Evolutionary conservation across 139 green algal species (phyloP).

Genomic region (Bryopsis sp.): DNA sequence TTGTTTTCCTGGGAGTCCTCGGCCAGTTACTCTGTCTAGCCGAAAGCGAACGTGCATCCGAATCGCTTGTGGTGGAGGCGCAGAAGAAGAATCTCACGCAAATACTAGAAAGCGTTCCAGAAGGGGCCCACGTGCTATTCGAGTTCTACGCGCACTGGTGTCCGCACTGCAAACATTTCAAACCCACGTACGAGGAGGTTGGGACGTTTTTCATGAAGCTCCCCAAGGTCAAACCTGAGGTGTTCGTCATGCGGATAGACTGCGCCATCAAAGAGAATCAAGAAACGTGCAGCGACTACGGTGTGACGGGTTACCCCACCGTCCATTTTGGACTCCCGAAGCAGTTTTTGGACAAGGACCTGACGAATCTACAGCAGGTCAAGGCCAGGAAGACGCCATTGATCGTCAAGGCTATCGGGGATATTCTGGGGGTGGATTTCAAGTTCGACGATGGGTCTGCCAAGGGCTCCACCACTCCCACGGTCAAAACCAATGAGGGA

Average conservation of each 20-base stretch:
- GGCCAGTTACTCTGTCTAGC: too few relatives aligned
- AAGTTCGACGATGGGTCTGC: constrained; percentile 31
- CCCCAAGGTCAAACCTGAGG: constrained; percentile 20
- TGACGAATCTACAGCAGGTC: neutral
- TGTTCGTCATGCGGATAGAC: constrained; percentile 41
- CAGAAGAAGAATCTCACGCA: too few relatives aligned
- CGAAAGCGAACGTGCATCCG: too few relatives aligned
- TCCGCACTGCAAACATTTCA: constrained; percentile 39
- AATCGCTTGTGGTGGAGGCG: too few relatives aligned
- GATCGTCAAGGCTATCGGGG: neutral
- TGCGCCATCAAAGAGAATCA: constrained; percentile 36
- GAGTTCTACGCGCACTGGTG: constrained; percentile 41
- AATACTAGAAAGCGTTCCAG: too few relatives aligned
- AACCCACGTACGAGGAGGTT: constrained; percentile 46
- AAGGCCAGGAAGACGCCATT: neutral
- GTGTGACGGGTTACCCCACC: constrained; percentile 29
- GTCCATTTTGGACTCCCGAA: constrained; percentile 19
- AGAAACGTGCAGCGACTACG: constrained; percentile 28
- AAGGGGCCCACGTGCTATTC: constrained; percentile 14
- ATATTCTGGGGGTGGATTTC: neutral
- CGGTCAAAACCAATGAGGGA: neutral
- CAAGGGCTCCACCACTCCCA: neutral
- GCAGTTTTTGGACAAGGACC: constrained; percentile 15
- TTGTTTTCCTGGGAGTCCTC: too few relatives aligned
- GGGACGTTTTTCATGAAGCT: constrained; percentile 27